These are phyloP conservation scores for Platismatia glauca DNA, from an alignment of 495 filamentous ascomycete genomes.

Conservation along the genomic window DNA sequence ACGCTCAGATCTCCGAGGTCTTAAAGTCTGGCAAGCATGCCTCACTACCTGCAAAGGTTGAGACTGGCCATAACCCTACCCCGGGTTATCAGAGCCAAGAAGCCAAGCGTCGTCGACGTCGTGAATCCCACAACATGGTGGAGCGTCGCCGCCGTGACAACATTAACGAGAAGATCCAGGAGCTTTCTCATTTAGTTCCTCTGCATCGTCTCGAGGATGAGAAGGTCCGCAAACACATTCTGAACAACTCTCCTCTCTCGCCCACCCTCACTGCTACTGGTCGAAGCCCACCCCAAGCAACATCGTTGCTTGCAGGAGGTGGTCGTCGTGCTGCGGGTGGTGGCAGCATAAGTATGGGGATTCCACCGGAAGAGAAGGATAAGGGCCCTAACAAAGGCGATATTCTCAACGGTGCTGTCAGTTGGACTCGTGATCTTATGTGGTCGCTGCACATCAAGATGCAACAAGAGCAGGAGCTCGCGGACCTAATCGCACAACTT, in stretches of 20 bases:
- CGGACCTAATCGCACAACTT: slow-evolving; percentile 58
- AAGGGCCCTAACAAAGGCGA: slow-evolving; percentile 99
- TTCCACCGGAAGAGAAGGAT: slow-evolving; percentile 93
- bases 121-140: slow-evolving; percentile 93
- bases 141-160: slow-evolving; percentile 92
- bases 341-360: slow-evolving; percentile 81
- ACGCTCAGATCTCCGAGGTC: slow-evolving; percentile 60
- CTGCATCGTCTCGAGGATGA: slow-evolving; percentile 91
- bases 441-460: slow-evolving; percentile 84
- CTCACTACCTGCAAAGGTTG: slow-evolving; percentile 61
- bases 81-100: slow-evolving; percentile 67
- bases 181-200: slow-evolving; percentile 87
- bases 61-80: slow-evolving; percentile 40
- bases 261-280: slow-evolving; percentile 60
- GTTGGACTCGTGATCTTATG: slow-evolving; percentile 96
- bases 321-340: slow-evolving; percentile 68
- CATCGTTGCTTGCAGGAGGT: slow-evolving; percentile 80
- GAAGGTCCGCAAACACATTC: slow-evolving; percentile 87
- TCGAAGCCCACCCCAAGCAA: slow-evolving; percentile 63
- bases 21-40: slow-evolving; percentile 60
- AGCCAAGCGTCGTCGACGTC: slow-evolving; percentile 78
- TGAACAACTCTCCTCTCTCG: slow-evolving; percentile 81
- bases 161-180: slow-evolving; percentile 97
- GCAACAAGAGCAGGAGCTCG: slow-evolving; percentile 77
- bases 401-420: slow-evolving; percentile 92